Conservation (phyloP, 352 stramenopile genomes). For the Hyaloperonospora arabidopsidis region DNA sequence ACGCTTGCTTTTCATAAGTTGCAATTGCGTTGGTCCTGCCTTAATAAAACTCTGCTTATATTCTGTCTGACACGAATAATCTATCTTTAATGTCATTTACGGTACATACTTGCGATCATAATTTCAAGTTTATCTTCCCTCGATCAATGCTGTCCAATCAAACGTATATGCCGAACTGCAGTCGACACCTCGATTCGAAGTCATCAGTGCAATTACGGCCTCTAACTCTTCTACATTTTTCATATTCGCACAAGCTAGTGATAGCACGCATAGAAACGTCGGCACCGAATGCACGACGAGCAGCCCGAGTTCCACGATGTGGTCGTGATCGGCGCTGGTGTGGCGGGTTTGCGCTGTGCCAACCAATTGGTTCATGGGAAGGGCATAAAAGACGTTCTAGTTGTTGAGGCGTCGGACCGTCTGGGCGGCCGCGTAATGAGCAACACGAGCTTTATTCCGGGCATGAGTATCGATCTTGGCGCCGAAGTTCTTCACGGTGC, state of each 20-base stretch:
- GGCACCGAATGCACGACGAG: constrained; percentile 11
- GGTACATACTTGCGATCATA: too few relatives aligned
- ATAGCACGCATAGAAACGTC: too few relatives aligned
- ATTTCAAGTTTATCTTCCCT: too few relatives aligned
- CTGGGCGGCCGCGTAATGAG: constrained; percentile 61
- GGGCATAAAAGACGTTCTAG: constrained; percentile 54
- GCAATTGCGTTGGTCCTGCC: too few relatives aligned
- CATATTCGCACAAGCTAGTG: constrained; percentile 9
- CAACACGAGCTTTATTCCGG: constrained; percentile 56
- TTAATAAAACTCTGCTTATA: too few relatives aligned
- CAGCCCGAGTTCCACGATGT: constrained; percentile 45
- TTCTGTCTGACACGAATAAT: too few relatives aligned
- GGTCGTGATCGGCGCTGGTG: constrained; percentile 59
- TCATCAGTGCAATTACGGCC: too few relatives aligned
- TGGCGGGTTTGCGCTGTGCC: constrained; percentile 60
- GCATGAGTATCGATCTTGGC: constrained; percentile 64
- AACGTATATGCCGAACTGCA: not conserved
- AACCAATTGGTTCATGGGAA: constrained; percentile 49
- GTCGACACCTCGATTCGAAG: constrained; percentile 7
- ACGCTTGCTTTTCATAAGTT: too few relatives aligned
- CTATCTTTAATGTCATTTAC: too few relatives aligned
- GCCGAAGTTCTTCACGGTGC: constrained; percentile 69
- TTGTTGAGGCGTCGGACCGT: constrained; percentile 62
- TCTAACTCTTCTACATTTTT: too few relatives aligned
- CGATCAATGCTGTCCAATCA: too few relatives aligned